A percentile compares a stretch with the other conserved stretches of the same genome.
Evolutionary conservation across 2,329 filamentous ascomycete species (phyloP).

Genomic region (Ceratocystis lukuohia): DNA sequence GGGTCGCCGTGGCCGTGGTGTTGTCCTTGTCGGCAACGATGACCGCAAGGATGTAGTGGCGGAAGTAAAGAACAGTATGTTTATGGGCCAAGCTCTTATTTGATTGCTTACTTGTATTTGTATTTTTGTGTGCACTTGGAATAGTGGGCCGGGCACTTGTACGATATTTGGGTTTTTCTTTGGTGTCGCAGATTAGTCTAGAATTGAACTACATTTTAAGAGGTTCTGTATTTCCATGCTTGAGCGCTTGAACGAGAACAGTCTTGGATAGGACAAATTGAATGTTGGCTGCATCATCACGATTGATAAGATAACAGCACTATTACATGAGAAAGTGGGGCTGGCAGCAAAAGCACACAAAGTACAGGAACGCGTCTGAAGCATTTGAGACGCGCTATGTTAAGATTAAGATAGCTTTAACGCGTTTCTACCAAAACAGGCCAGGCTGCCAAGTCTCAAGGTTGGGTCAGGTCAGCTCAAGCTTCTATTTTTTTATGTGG

Average conservation of each 20-base stretch:
- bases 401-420: slow-evolving; percentile 12
- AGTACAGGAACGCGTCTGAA: background rate
- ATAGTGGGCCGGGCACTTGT: background rate
- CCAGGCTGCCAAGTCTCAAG: background rate
- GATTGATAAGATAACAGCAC: background rate
- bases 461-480: background rate
- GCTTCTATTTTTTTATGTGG: background rate
- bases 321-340: background rate
- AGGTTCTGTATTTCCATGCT: no score
- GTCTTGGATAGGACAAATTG: background rate
- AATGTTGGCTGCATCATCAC: background rate
- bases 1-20: slow-evolving; percentile 75
- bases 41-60: slow-evolving; percentile 82
- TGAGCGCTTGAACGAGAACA: no score
- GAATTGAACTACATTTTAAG: no score
- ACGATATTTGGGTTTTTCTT: background rate
- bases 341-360: background rate
- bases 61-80: slow-evolving; percentile 85
- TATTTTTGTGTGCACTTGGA: background rate
- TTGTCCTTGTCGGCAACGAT: slow-evolving; percentile 79
- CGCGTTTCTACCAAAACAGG: slow-evolving; percentile 16
- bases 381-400: background rate
- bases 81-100: slow-evolving; percentile 63
- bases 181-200: no score
- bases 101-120: slow-evolving; percentile 27